Evolutionary conservation across 352 stramenopile species (phyloP), one percentile per base, ranked within the genome.

Genomic region (Phytophthora idaei): DNA sequence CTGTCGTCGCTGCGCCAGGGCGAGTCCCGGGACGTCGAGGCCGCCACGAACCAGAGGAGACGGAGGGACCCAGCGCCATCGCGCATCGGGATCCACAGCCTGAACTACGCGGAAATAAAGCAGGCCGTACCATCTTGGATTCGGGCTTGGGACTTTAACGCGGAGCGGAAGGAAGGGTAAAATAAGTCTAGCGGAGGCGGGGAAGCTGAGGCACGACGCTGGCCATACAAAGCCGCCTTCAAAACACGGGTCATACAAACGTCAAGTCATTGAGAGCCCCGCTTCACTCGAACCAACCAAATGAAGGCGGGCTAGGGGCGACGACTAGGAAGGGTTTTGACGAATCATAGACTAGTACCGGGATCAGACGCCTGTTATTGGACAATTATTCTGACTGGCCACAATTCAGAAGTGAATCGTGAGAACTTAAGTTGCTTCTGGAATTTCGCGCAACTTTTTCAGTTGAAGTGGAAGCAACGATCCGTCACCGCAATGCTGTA

Each of bases 151-250:
- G 82, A 93, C 82, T 93, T 90, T 85, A 86, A 90, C 81, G 80
- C 80, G 85, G 82, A 93, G 82, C 84, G 78, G 83, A 90, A 91
- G 82, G 84, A 92, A 90, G 83, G 85, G 82, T 85, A 88, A 85
- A 93, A 88, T 89, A 87, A 85, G 78, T 81, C 73, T 78, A 78
- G 65, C 69, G 46, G 28, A 68, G 56, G 60, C 64, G 58, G 65
- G 59, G 66, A 71, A 67, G 52, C 67, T 29, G 61, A 67, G 71
- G 54, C 68, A 64, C 49, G 39, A 21, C 49, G 53, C 51, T 76
- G 54, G 52, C 68, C 69, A 92, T 90, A 90, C 83, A 90, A 88
- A 90, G 47, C 12, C 32, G 67, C 65, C 78, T 71, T 80, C 67
- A 85, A 68, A 60, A n/a, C 9, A 12, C 1, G 5, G 1, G 9